Percentiles rank a stretch among this genome's conserved stretches.
These are phyloP conservation scores for Thalassiosira pacifica DNA, from an alignment of 352 stramenopile species.

Conservation along the genomic window DNA sequence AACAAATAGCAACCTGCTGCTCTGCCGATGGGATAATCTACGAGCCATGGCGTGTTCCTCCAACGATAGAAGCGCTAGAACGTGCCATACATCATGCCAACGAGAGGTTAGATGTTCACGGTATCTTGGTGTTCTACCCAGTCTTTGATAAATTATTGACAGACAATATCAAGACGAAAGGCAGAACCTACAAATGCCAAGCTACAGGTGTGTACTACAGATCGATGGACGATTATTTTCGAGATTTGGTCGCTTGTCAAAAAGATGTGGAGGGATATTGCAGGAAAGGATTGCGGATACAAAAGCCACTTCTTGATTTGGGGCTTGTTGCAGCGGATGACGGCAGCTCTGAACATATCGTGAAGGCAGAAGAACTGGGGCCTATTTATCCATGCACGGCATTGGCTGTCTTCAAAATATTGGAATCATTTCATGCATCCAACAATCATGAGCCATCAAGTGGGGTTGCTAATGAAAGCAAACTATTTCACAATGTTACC, in stretches of 20 bases:
- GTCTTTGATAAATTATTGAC: constrained; percentile 92
- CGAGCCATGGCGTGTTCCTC: constrained; percentile 67
- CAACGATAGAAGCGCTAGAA: constrained; percentile 52
- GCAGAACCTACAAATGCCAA: constrained; percentile 70
- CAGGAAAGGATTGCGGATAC: constrained; percentile 88
- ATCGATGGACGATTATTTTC: constrained; percentile 95
- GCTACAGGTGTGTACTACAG: constrained; percentile 81
- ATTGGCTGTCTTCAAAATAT: constrained; percentile 94
- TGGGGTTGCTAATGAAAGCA: not conserved
- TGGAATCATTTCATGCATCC: constrained; percentile 84
- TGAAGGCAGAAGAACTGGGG: constrained; percentile 49
- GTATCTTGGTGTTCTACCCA: constrained; percentile 97
- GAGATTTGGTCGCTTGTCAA: constrained; percentile 92
- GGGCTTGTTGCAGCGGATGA: constrained; percentile 3
- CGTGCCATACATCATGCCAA: constrained; percentile 70
- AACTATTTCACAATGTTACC: constrained; percentile 86
- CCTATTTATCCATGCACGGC: constrained; percentile 96
- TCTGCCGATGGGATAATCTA: constrained; percentile 76
- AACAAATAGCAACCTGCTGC: constrained; percentile 69
- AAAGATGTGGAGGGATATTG: constrained; percentile 97
- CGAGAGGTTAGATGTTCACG: constrained; percentile 86
- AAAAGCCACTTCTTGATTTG: constrained; percentile 18
- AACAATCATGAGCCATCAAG: no score
- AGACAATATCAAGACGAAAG: not conserved
- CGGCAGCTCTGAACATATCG: not conserved